phyloP scores from a whole-genome alignment of 108 stramenopile genomes.

The Seminavis robusta region DNA sequence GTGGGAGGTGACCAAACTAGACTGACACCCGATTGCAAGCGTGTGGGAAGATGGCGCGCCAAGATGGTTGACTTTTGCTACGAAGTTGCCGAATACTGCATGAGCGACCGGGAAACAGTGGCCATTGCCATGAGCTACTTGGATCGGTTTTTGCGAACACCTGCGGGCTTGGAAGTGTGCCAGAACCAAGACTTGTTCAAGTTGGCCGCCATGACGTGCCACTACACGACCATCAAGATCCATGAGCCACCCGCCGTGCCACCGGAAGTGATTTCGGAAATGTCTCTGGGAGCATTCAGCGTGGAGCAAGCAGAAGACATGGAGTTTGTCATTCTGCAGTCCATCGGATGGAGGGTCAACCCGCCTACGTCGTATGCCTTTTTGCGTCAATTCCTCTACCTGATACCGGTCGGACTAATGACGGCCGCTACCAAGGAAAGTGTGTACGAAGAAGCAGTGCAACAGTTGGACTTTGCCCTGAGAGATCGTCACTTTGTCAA shows the following conservation, averaged over 20 bases:
- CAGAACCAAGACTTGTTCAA: constrained; percentile 47
- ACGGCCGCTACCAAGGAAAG: too few species aligned
- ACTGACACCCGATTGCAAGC: neutral
- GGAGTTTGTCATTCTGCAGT: constrained; percentile 31
- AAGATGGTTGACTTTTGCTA: constrained; percentile 66
- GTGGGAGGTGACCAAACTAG: too few species aligned
- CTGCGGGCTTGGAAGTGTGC: constrained; percentile 12
- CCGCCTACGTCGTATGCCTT: constrained; percentile 34
- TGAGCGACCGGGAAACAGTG: constrained; percentile 59
- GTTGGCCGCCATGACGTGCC: constrained; percentile 61
- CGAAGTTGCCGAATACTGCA: constrained; percentile 56
- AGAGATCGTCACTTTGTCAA: too few species aligned
- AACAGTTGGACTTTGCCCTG: too few species aligned
- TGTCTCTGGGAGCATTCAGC: constrained; percentile 51
- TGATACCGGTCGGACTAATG: constrained; percentile 8
- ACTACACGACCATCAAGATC: constrained; percentile 75
- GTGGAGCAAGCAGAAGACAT: constrained; percentile 42
- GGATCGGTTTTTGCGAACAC: constrained; percentile 45
- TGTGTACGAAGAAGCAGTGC: too few species aligned
- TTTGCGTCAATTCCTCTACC: constrained; percentile 8
- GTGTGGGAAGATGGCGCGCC: constrained; percentile 21
- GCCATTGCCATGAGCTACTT: constrained; percentile 49
- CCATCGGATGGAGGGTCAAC: constrained; percentile 43
- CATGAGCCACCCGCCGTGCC: constrained; percentile 50
- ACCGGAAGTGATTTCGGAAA: constrained; percentile 44